A percentile compares a stretch with the other conserved stretches of the same genome.
Conservation (phyloP, 805 yeast genomes). For the Ogataea nonfermentans region DNA sequence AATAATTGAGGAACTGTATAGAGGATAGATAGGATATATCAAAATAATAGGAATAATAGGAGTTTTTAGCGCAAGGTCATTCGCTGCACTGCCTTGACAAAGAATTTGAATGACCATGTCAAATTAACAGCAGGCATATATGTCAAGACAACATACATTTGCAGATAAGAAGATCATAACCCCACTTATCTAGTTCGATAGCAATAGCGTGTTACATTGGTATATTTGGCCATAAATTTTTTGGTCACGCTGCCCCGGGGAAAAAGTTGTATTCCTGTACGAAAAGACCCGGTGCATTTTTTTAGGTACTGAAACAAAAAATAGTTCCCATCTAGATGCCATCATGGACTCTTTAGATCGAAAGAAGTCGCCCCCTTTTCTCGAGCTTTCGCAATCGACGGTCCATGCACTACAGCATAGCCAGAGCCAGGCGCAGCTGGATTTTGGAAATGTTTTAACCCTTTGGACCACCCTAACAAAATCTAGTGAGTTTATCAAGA, state of each 20-base stretch:
- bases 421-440: conserved; percentile 26
- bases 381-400: conserved; percentile 32
- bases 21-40: conserved; percentile 38
- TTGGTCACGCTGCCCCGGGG: conserved; percentile 13
- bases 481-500: conserved; percentile 31
- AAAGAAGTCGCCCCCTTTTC: conserved; percentile 31
- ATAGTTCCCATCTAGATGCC: conserved; percentile 2
- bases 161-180: not conserved
- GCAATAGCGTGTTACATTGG: not conserved
- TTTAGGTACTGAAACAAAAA: conserved; percentile 5
- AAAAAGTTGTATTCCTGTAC: conserved; percentile 1
- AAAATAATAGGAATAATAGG: not conserved
- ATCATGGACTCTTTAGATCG: conserved; percentile 25
- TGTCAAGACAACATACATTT: too few relatives aligned
- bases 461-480: conserved; percentile 42
- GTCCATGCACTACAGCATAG: conserved; percentile 25
- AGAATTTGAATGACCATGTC: too few relatives aligned
- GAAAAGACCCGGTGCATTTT: conserved; percentile 9
- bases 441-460: conserved; percentile 39
- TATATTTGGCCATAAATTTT: not conserved
- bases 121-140: too few relatives aligned
- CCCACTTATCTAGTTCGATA: not conserved
- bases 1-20: conserved; percentile 55
- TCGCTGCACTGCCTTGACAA: too few relatives aligned
- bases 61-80: conserved; percentile 1